phyloP scores from a whole-genome alignment of 176 grass and related monocot species.

The Phoenix dactylifera region DNA sequence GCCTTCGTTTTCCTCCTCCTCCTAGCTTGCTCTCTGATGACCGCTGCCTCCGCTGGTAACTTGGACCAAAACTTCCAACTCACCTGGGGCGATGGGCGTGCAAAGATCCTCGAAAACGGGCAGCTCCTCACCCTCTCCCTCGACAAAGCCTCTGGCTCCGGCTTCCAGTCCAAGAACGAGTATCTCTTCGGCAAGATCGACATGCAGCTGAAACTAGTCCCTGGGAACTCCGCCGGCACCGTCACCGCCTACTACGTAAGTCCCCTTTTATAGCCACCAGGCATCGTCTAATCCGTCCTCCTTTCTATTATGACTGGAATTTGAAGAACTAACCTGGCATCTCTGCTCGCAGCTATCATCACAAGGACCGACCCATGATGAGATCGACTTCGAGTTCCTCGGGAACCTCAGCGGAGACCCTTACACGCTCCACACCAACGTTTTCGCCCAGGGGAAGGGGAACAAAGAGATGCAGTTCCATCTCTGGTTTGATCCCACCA shows the following conservation, averaged over 20 bases:
- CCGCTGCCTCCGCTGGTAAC: not conserved
- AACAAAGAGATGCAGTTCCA: too few relatives aligned
- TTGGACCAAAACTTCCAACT: constrained; percentile 4
- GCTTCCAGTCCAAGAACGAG: constrained; percentile 10
- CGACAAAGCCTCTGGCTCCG: constrained; percentile 1
- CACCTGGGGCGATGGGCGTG: constrained; percentile 12
- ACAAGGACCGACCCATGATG: too few relatives aligned
- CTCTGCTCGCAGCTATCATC: too few relatives aligned
- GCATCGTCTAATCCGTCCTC: too few relatives aligned
- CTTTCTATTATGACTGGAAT: not conserved
- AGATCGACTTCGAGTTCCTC: too few relatives aligned
- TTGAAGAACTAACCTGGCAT: not conserved
- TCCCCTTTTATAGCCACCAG: too few relatives aligned
- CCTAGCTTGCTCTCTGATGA: not conserved
- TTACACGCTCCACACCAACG: too few relatives aligned
- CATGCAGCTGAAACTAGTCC: constrained; percentile 8
- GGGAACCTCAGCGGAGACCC: too few relatives aligned
- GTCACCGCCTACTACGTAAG: constrained; percentile 9
- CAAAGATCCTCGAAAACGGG: constrained; percentile 4
- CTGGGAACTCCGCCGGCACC: not conserved
- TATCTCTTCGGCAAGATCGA: constrained; percentile 3
- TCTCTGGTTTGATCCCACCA: constrained; percentile 13
- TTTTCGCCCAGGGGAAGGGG: too few relatives aligned
- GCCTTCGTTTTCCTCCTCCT: too few relatives aligned
- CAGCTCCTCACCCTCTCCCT: constrained; percentile 11